Base-by-base conservation (phyloP, 2,329 filamentous ascomycete species). In the Penicillium rolfsii region DNA sequence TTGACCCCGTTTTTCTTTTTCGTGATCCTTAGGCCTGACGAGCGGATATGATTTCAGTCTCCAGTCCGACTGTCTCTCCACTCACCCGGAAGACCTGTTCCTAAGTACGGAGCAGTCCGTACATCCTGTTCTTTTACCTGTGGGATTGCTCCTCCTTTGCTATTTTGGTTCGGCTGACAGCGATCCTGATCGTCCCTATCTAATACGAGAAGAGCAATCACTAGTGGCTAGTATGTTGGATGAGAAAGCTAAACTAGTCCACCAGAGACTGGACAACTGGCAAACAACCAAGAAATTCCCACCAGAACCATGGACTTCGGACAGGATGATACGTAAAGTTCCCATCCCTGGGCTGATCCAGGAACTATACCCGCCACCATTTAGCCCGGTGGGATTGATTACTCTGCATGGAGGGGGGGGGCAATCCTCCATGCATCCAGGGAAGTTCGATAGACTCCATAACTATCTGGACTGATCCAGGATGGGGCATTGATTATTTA, bases 271-370 rank as follows among this genome's bases (percentile, higher is more conserved):
- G 26, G 46, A 49, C 46, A 7, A 33, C 28, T 9, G 28, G 22
- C 11, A n/a, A 50, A 35, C n/a, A 5, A 49, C 26, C 28, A 30
- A n/a, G 14, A 26, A 49, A 49, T 33, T 35, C 16, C n/a, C 30
- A 50, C 22, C 41, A 7, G 19, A 43, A 28, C 9, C 26, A n/a
- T 26, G 45, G 45, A 48, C 7, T 48, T 48, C 45, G 45, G 45
- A 48, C 14, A 30, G 6, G n/a, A 22, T 12, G 28, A 28, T 52
- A 22, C 19, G 35, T 22, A 56, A 56, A 48, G n/a, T 11, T 22
- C 8, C 55, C 9, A 48, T 16, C 43, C 12, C 48, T 63, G 59
- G 59, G 41, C 57, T 60, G 60, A 62, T 60, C 49, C 38, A 60
- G 60, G 59, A 59, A 55, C 52, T 52, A 35, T 36, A 12, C 50